Evolutionary conservation across 2,329 filamentous ascomycete genomes (phyloP).

Genomic region (Fusarium stilboides): DNA sequence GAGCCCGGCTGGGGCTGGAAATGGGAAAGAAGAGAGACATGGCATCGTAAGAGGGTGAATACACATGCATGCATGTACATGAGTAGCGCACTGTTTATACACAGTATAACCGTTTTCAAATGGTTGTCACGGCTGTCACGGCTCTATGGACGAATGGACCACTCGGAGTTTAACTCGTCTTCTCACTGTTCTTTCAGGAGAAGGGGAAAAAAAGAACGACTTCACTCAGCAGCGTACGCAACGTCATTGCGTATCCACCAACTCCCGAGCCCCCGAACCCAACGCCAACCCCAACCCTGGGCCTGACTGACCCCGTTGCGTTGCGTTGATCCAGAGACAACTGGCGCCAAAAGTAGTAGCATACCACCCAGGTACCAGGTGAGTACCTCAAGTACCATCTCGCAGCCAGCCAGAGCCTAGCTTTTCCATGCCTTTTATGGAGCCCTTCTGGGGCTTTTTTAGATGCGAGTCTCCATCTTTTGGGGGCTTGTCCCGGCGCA

Average conservation of each 20-base stretch:
- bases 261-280: constrained; percentile 51
- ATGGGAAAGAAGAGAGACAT: constrained; percentile 15
- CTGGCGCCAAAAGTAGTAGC: constrained; percentile 37
- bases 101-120: constrained; percentile 13
- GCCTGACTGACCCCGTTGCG: too few relatives aligned
- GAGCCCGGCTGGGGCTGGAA: constrained; percentile 28
- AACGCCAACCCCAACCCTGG: constrained; percentile 46
- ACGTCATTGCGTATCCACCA: constrained; percentile 53
- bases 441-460: constrained; percentile 10
- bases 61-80: constrained; percentile 21
- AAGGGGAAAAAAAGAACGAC: constrained; percentile 13
- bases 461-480: constrained; percentile 30
- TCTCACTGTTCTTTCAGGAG: constrained; percentile 18
- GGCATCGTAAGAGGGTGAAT: constrained; percentile 30
- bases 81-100: constrained; percentile 31
- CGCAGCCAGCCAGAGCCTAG: constrained; percentile 38
- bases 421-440: constrained; percentile 29
- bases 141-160: constrained; percentile 13
- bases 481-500: constrained; percentile 42
- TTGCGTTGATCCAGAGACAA: constrained; percentile 46
- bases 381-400: constrained; percentile 28
- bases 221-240: constrained; percentile 30
- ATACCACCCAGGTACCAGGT: constrained; percentile 32
- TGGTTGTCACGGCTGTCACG: neutral
- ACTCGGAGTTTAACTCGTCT: constrained; percentile 1